Conservation (phyloP, 2,329 filamentous ascomycete genomes). For the Fusarium denticulatum region DNA sequence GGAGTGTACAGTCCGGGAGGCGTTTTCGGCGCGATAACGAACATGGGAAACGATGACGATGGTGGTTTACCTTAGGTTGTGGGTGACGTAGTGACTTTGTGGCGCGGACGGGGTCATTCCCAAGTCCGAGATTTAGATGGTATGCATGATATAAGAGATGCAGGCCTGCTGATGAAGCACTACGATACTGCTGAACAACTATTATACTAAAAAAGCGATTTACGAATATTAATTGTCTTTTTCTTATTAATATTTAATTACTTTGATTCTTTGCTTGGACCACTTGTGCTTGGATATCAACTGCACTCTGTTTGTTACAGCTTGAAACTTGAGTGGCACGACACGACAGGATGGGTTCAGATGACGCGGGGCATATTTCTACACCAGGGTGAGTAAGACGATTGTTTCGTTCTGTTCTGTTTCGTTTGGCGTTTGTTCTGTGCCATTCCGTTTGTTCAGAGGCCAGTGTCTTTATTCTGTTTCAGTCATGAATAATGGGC, state of each 20-base stretch:
- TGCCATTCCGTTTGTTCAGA: neutral
- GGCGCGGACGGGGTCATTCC: slow-evolving; percentile 29
- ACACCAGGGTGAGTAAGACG: slow-evolving; percentile 30
- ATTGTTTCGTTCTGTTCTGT: slow-evolving; percentile 23
- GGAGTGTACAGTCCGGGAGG: slow-evolving; percentile 11
- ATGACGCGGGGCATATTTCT: slow-evolving; percentile 32
- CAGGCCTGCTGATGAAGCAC: neutral
- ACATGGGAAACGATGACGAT: slow-evolving; percentile 32
- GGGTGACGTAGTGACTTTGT: slow-evolving; percentile 40
- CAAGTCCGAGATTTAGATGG: slow-evolving; percentile 4
- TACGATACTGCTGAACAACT: neutral
- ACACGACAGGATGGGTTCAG: slow-evolving; percentile 40
- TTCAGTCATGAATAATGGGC: neutral
- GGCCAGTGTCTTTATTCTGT: neutral
- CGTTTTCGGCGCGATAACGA: slow-evolving; percentile 4
- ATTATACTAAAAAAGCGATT: neutral
- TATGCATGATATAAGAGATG: slow-evolving; percentile 24
- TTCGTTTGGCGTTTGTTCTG: slow-evolving; percentile 5
- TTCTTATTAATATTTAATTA: neutral
- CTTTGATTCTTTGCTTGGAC: neutral
- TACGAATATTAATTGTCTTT: neutral
- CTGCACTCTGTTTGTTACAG: slow-evolving; percentile 10
- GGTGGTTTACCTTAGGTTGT: slow-evolving; percentile 6
- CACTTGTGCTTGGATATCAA: neutral
- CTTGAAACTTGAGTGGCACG: slow-evolving; percentile 38